These are phyloP conservation scores for Aspergillus niger DNA, from an alignment of 2,329 filamentous ascomycete genomes.

Conservation along the genomic window DNA sequence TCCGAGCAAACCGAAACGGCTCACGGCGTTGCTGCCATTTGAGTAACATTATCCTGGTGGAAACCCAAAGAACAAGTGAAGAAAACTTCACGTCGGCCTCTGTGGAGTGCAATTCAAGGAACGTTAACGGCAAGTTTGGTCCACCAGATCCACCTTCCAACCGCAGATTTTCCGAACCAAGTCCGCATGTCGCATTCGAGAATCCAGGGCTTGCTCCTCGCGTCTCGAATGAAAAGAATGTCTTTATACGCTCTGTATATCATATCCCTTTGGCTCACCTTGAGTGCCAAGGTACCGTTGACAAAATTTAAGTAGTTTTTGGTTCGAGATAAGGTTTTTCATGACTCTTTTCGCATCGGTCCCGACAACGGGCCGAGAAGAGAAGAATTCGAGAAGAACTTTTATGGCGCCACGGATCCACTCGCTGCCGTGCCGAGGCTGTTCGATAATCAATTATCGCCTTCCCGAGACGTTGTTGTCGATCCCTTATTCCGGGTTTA, in stretches of 20 bases:
- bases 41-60: neutral
- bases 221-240: neutral
- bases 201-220: neutral
- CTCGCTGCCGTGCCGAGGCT: neutral
- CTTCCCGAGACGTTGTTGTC: neutral
- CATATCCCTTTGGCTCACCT: neutral
- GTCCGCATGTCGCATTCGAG: neutral
- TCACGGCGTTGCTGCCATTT: neutral
- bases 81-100: neutral
- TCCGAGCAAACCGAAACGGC: neutral
- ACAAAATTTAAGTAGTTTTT: neutral
- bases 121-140: neutral
- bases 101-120: neutral
- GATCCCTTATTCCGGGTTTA: neutral
- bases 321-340: neutral
- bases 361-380: slow-evolving; percentile 2
- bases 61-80: neutral
- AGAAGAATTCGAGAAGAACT: neutral
- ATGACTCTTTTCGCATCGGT: neutral
- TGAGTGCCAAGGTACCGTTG: neutral
- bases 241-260: too few relatives aligned
- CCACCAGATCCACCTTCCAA: neutral
- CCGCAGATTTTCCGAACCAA: slow-evolving; percentile 1
- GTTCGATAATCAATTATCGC: neutral
- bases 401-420: neutral